Percentiles rank a stretch among this genome's conserved stretches.
phyloP scores from a whole-genome alignment of 1,139 yeast genomes.

The Yamadazyma kanchanaburiensis region DNA sequence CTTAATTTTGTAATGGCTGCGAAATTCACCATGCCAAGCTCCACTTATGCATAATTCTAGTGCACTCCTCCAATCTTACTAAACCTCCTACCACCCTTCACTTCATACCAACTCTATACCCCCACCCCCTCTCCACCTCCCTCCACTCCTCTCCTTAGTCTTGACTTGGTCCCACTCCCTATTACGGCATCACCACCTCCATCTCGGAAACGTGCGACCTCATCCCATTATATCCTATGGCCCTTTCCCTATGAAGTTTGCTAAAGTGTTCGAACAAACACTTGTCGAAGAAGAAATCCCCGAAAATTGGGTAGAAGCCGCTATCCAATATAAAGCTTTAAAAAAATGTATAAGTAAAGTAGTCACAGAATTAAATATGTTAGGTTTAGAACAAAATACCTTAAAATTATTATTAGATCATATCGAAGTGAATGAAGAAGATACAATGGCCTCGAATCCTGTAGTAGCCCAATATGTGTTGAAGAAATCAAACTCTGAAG shows the following conservation, averaged over 20 bases:
- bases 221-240: not conserved
- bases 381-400: slow-evolving; percentile 53
- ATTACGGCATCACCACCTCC: too few species aligned
- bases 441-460: slow-evolving; percentile 34
- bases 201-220: not conserved
- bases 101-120: too few species aligned
- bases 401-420: slow-evolving; percentile 41
- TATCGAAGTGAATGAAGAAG: slow-evolving; percentile 31
- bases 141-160: too few species aligned
- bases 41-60: too few species aligned
- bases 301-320: slow-evolving; percentile 63
- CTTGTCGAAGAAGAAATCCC: slow-evolving; percentile 62
- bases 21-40: too few species aligned
- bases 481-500: slow-evolving; percentile 22
- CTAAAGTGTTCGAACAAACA: slow-evolving; percentile 64
- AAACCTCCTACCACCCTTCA: too few species aligned
- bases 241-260: slow-evolving; percentile 74
- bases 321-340: slow-evolving; percentile 68
- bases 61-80: too few species aligned
- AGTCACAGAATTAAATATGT: slow-evolving; percentile 52
- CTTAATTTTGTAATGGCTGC: too few species aligned
- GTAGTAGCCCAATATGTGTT: slow-evolving; percentile 42
- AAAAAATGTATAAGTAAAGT: slow-evolving; percentile 65
- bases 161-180: too few species aligned
- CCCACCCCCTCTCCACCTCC: too few species aligned